These are phyloP conservation scores for Bruguiera hainesii DNA, from an alignment of 441 rosid species.

Conservation along the genomic window DNA sequence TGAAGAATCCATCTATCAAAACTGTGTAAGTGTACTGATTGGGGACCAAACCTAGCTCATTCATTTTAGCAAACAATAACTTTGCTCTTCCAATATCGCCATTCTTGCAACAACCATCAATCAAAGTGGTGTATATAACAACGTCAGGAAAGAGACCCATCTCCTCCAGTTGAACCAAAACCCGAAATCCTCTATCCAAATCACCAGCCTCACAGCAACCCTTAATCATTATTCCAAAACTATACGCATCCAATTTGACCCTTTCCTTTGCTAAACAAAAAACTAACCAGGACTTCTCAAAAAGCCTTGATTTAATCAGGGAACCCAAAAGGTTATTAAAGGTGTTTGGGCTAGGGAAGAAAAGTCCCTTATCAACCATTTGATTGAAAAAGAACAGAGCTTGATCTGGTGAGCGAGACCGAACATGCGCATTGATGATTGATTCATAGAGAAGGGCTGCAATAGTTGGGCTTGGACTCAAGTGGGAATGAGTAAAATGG, in stretches of 20 bases:
- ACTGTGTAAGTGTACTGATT: slow-evolving; percentile 70
- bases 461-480: slow-evolving; percentile 9
- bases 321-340: slow-evolving; percentile 44
- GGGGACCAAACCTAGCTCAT: slow-evolving; percentile 52
- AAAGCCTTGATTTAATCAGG: slow-evolving; percentile 35
- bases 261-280: slow-evolving; percentile 32
- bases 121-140: slow-evolving; percentile 67
- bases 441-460: slow-evolving; percentile 40
- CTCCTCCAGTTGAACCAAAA: slow-evolving; percentile 42
- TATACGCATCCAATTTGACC: slow-evolving; percentile 51
- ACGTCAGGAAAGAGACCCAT: slow-evolving; percentile 51
- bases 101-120: slow-evolving; percentile 75
- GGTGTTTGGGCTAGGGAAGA: slow-evolving; percentile 31
- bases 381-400: slow-evolving; percentile 45
- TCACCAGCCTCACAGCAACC: slow-evolving; percentile 62
- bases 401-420: slow-evolving; percentile 33
- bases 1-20: slow-evolving; percentile 66
- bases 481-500: slow-evolving; percentile 32
- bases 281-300: slow-evolving; percentile 43
- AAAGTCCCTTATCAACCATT: slow-evolving; percentile 47
- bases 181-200: slow-evolving; percentile 41
- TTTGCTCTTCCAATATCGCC: slow-evolving; percentile 53
- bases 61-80: slow-evolving; percentile 51
- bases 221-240: slow-evolving; percentile 68
- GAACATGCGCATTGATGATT: slow-evolving; percentile 48